Conservation (phyloP, 2,329 filamentous ascomycete genomes). For the Venturia pyrina region DNA sequence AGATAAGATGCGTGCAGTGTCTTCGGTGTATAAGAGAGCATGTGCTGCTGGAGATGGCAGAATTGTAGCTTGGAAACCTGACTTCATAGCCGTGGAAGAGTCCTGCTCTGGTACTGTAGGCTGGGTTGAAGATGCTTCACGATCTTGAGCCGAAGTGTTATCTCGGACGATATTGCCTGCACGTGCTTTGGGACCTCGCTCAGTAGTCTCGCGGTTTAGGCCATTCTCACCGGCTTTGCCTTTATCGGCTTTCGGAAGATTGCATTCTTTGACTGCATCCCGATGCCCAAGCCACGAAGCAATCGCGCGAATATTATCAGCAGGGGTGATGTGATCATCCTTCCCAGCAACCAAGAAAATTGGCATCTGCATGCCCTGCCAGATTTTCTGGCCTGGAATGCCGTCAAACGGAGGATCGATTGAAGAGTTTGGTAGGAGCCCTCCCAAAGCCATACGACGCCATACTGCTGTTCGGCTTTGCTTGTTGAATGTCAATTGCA, state of each 20-base stretch:
- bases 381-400: constrained; percentile 58
- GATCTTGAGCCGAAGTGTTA: not conserved
- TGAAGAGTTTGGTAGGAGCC: constrained; percentile 53
- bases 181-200: not conserved
- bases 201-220: not conserved
- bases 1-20: constrained; percentile 64
- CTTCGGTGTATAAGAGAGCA: constrained; percentile 70
- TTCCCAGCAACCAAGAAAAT: constrained; percentile 72
- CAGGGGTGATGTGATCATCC: constrained; percentile 65
- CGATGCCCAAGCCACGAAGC: constrained; percentile 32
- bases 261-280: not conserved
- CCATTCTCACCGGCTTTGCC: not conserved
- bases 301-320: constrained; percentile 61
- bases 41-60: constrained; percentile 73
- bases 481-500: constrained; percentile 67
- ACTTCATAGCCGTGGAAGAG: constrained; percentile 29
- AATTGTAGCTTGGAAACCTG: constrained; percentile 55
- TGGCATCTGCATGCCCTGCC: constrained; percentile 65
- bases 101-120: constrained; percentile 18
- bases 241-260: not conserved
- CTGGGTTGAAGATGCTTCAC: not conserved
- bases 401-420: constrained; percentile 48
- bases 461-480: constrained; percentile 78
- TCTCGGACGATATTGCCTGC: not conserved
- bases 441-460: constrained; percentile 68